Evolutionary conservation across 106 monocot species (phyloP), one percentile per base, ranked within the genome.

Genomic region (Dioscorea alata): DNA sequence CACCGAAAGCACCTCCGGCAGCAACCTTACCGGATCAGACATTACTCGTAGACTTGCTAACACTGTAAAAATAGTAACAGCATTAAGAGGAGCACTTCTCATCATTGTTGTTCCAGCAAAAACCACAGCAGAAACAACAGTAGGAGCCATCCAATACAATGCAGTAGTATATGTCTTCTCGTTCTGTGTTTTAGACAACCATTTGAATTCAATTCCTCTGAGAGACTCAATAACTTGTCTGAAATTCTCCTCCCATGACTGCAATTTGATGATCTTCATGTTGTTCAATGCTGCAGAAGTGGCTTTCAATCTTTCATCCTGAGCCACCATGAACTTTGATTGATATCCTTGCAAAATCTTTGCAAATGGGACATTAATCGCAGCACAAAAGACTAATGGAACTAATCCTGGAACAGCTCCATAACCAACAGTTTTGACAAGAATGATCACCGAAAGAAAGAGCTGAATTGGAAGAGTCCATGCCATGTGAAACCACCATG

Each of bases 231-330:
- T 72, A 16, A 62, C 48, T 16, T n/a, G 65, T 52, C 67, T 72
- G 78, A 89, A 93, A 52, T 75, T 76, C 4, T 83, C 86, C 33
- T 93, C 93, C 93, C 93, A 93, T 24, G 89, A 84, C 58, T 93
- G 89, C 31, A 93, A 50, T 71, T 93, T 93, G 75, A 93, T 78
- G 68, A 89, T 75, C 69, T 86, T 93, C 89, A 93, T 89, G 51
- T 82, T 89, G 75, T 71, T 84, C 33, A 93, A 67, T 12, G 54
- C 72, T 68, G 89, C 89, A 5, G 86, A 86, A 8, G 86, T 89
- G 3, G 84, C 76, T 25, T 82, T 67, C 28, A 93, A 75, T 57
- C 93, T 71, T 48, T 75, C 82, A 63, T 93, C 89, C 67, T 89
- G 89, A 12, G 86, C 81, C 17, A 73, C 62, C 89, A 93, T 86